Evolutionary conservation across 2,329 filamentous ascomycete species (phyloP), one percentile per base, ranked within the genome.

Genomic region (Samsoniella hepiali): DNA sequence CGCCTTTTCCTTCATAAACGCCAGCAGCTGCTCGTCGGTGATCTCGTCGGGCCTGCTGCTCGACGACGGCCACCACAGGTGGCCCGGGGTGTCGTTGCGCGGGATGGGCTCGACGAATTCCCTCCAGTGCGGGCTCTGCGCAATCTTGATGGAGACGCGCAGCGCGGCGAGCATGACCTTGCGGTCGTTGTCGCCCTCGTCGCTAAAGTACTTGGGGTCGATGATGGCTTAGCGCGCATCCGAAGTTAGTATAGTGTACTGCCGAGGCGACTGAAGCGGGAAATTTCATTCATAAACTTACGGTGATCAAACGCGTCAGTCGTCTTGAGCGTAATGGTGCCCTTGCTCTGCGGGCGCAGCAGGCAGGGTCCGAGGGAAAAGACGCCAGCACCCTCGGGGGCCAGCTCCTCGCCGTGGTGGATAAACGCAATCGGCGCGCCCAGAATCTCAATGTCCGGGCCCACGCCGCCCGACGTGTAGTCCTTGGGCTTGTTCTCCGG

Each of bases 51-150:
- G 45, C 54, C 67, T 50, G 51, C 62, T 66, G 64, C 66, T 65
- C 6, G 65, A 68, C 44, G 64, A 67, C 17, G 67, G 67, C 67
- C 67, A 68, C 67, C 67, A 68, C 53, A 66, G 67, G 38, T 62
- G 62, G 9, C 58, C 44, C 5, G 57, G 50, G 42, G 64, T 61
- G 47, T 68, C 66, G 27, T 65, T 62, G n/a, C 47, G 15, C 1
- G 62, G 58, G 9, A 68, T 62, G 13, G 65, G 58, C 15, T 68
- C 66, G 13, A 68, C 45, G 38, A 59, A 68, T 27, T 63, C 61
- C 34, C 65, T 53, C 32, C 65, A 49, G 36, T 63, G 63, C 42
- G 64, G 54, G 51, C 61, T 64, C 27, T 63, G 56, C 40, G 65
- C 65, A 27, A 68, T 67, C 51, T 64, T 62, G 58, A 68, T 57